Evolutionary conservation across 2,329 filamentous ascomycete species (phyloP), one percentile per base, ranked within the genome.

Genomic region (Ascochyta viciae-villosae): DNA sequence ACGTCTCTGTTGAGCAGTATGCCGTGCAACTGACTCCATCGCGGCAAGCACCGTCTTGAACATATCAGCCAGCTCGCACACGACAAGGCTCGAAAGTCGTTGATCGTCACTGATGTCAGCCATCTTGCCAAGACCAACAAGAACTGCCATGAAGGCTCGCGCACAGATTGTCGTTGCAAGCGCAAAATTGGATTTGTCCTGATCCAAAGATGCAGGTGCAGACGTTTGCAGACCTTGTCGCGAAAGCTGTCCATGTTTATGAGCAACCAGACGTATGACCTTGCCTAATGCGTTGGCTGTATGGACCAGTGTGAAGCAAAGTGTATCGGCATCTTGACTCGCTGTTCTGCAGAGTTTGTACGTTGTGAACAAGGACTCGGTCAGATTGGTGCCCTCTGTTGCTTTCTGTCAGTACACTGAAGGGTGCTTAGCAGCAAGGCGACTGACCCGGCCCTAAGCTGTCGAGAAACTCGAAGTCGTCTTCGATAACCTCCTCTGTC

Each of bases 1-100:
- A 6, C 37, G 33, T 5, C 40, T 24, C 9, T 49, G 43, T 19
- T 61, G 40, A 7, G 64, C 68, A 35, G 63, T 64, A 9, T 61
- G 50, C 6, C 57, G 61, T 23, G 73, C 74, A 40, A 61, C 66
- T 31, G 59, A 44, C 23, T 67, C 64, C 9, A 79, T 70, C 2
- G 61, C 60, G 10, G 67, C 45, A 8, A 81, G 60, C 0, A 76
- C 60, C 5, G 53, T 57, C 3, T 70, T 71, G 65, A 77, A 80
- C 70, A 77, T 77, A 3, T 71, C 65, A 10, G 76, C 68, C 12
- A 68, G 57, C 48, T 71, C 71, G 31, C 68, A 74, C 6, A 75
- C 60, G 13, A 76, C 55, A 7, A 69, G 46, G 24, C 61, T 65
- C 0, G 62, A 22, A 3, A 66, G 58, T 13, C 64, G 60, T 1